Base-by-base conservation (phyloP, 805 yeast species). In the Clavispora santaluciae region DNA sequence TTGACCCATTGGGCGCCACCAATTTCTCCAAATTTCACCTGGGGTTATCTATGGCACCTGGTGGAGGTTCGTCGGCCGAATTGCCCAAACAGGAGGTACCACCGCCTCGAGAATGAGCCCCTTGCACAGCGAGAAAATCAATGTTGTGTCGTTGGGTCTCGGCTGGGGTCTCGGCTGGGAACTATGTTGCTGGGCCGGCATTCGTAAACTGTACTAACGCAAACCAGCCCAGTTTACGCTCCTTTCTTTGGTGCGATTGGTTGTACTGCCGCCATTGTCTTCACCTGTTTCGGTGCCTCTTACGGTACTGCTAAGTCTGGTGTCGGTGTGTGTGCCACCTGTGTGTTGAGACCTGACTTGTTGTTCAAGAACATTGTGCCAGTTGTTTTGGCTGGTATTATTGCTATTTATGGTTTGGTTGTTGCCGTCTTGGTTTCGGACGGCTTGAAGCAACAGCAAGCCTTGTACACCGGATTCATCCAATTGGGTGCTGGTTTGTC, bases 171-270 rank as follows among this genome's bases (percentile, higher is more conserved):
- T n/a, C n/a, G n/a, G n/a, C n/a, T n/a, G n/a, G n/a, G n/a, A n/a
- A n/a, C n/a, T n/a, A 25, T 25, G 29, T 26, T 26, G 30, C 16
- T 26, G 30, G 7, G 28, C 15, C 28, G 28, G 23, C 21, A 22
- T 6, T 21, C 16, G 22, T 26, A 15, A 26, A 13, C 30, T 11
- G 10, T 26, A 23, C 29, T 17, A 21, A n/a, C 29, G n/a, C 18
- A 2, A 48, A 72, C 25, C 42, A 53, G 57, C 43, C 62, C 62
- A 42, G 61, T 58, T 47, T 58, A 57, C 48, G 63, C 63, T 39
- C 99, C 99, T 66, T 93, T 93, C 78, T 93, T 93, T 70, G 99
- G 99, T 61, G 91, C 97, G 55, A 87, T 93, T 63, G 99, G 99
- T 65, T 95, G 99, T 78, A 95, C 99, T 44, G 88, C 98, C 40